Base-by-base conservation (phyloP, 441 rosid species). In the Corymbia calophylla region DNA sequence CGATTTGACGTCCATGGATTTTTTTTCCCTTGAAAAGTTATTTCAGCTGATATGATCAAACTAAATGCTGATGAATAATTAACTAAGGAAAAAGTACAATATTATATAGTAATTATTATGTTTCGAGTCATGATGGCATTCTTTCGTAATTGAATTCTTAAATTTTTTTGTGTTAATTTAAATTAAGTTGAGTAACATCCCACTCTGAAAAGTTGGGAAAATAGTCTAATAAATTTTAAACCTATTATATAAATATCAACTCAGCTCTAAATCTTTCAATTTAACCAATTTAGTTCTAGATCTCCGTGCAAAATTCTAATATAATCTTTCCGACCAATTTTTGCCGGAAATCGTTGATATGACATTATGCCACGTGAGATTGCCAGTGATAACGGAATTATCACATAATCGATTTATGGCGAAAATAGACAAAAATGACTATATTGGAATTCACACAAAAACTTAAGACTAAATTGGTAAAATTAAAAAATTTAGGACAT, bases 331-430 rank as follows among this genome's bases (percentile, higher is more conserved):
- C 5, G 0, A 1, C 9, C 1, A 9, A 35, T 70, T 35, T 70
- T 70, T 3, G 3, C 12, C 1, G 2, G 8, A 70, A 3, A 35
- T 70, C 2, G 5, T 23, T 19, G 1, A 35, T 0, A 0, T 6
- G 8, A 5, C 2, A 2, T 6, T 9, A 1, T 35, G 47, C 12
- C 15, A 18, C 1, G 0, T 35, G 9, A 10, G 23, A 19, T 39
- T 7, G 0, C 3, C 8, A 0, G 4, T 0, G 0, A 35, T 70
- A 8, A 35, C 12, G 1, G 29, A 11, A 35, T 19, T 19, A 10
- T 4, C 3, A 19, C 0, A 1, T 39, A 1, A 39, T 5, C 1
- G 2, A 21, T 70, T 10, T 35, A 10, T 5, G 23, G 3, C 23
- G 11, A 68, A 18, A 68, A 9, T 68, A 32, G 39, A 68, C 27